Evolutionary conservation across 768 basidiomycete species (phyloP).

Genomic region (Suillus paluster): DNA sequence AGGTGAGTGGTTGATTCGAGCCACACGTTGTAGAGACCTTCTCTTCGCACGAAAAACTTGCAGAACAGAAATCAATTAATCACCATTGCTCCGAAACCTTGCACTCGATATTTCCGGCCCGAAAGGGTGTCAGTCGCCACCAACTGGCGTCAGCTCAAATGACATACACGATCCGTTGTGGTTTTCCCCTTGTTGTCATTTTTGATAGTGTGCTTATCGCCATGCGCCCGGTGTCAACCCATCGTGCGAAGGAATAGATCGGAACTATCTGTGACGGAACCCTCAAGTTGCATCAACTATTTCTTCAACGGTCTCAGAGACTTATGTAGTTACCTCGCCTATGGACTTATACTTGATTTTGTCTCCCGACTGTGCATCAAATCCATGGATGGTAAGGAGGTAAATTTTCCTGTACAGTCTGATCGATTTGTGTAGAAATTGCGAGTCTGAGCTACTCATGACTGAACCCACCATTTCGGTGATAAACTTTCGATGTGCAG

Average conservation of each 20-base stretch:
- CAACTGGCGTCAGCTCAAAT: neutral
- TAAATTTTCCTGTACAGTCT: constrained; percentile 14
- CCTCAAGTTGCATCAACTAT: constrained; percentile 42
- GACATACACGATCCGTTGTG: constrained; percentile 41
- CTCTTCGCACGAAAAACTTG: too few relatives aligned
- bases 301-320: constrained; percentile 42
- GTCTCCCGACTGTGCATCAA: constrained; percentile 38
- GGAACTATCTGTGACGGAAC: constrained; percentile 39
- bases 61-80: neutral
- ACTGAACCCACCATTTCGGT: neutral
- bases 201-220: constrained; percentile 41
- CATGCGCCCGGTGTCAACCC: constrained; percentile 23
- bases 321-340: constrained; percentile 43
- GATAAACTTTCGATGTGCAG: neutral
- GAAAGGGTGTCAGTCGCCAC: neutral
- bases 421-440: neutral
- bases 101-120: neutral
- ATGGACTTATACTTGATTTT: constrained; percentile 49
- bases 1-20: neutral
- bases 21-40: too few relatives aligned
- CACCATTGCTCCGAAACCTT: neutral
- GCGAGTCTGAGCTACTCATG: neutral
- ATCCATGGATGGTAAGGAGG: neutral
- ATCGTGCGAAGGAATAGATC: too few relatives aligned
- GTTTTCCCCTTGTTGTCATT: constrained; percentile 49